A percentile compares a stretch with the other conserved stretches of the same genome.
Conservation (phyloP, 2,329 filamentous ascomycete genomes). For the Fusarium sp. region DNA sequence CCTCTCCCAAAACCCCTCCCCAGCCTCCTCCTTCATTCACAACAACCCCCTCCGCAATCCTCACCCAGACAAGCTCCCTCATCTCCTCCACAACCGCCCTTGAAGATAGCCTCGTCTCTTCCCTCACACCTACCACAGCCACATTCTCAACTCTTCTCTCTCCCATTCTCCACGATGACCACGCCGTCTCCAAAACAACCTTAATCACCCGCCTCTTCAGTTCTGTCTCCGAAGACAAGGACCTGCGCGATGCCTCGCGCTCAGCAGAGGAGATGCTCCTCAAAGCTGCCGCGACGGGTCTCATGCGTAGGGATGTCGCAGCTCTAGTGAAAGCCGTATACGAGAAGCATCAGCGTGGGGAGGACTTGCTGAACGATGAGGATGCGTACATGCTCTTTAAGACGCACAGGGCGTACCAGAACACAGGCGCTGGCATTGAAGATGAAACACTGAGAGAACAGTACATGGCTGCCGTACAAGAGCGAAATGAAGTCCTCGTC, state of each 20-base stretch:
- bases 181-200: constrained; percentile 30
- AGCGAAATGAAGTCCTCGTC: constrained; percentile 45
- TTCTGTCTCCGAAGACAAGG: constrained; percentile 44
- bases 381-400: constrained; percentile 47
- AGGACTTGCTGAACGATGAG: constrained; percentile 37
- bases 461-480: constrained; percentile 43
- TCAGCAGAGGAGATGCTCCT: constrained; percentile 44
- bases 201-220: constrained; percentile 45
- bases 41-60: constrained; percentile 27
- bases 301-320: constrained; percentile 49
- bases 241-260: constrained; percentile 49
- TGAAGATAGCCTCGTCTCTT: constrained; percentile 39
- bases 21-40: constrained; percentile 45
- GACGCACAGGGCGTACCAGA: constrained; percentile 47
- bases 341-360: constrained; percentile 28
- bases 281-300: constrained; percentile 30
- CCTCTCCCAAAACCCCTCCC: constrained; percentile 31
- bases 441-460: constrained; percentile 36
- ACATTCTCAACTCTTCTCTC: constrained; percentile 41
- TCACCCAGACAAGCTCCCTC: constrained; percentile 54
- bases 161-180: constrained; percentile 45
- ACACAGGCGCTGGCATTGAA: constrained; percentile 45
- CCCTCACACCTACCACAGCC: constrained; percentile 38
- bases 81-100: constrained; percentile 37
- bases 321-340: constrained; percentile 44